A percentile compares a stretch with the other conserved stretches of the same genome.
These are phyloP conservation scores for Apophysomyces elegans DNA, from an alignment of 371 early-diverging fungal genomes.

Conservation along the genomic window DNA sequence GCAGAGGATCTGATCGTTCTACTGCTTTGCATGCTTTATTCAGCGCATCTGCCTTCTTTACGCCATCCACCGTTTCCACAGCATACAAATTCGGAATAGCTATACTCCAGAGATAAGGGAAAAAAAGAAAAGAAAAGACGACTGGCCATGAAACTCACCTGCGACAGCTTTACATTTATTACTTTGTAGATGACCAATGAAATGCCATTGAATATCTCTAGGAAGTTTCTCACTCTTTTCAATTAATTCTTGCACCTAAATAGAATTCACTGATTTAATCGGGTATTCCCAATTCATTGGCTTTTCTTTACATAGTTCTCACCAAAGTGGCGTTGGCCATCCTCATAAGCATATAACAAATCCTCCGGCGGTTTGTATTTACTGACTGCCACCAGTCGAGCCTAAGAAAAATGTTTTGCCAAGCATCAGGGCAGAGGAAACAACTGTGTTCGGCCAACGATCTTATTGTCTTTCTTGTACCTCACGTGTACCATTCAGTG, in stretches of 20 bases:
- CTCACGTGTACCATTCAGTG: slow-evolving; percentile 3
- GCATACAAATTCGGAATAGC: slow-evolving; percentile 87
- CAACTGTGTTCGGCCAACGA: neutral
- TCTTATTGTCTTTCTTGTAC: neutral
- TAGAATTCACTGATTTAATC: slow-evolving; percentile 16
- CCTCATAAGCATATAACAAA: slow-evolving; percentile 74
- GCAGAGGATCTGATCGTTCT: slow-evolving; percentile 57
- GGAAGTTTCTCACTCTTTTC: slow-evolving; percentile 85
- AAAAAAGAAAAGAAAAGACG: neutral
- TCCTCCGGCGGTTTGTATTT: slow-evolving; percentile 89
- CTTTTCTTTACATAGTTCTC: slow-evolving; percentile 90
- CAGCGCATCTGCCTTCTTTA: slow-evolving; percentile 80
- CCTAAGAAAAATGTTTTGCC: slow-evolving; percentile 21
- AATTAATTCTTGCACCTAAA: slow-evolving; percentile 87
- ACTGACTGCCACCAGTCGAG: slow-evolving; percentile 87
- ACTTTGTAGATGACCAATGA: slow-evolving; percentile 92
- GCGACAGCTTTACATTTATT: slow-evolving; percentile 94
- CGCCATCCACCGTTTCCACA: slow-evolving; percentile 89
- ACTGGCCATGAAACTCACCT: slow-evolving; percentile 27
- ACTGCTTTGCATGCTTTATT: slow-evolving; percentile 70
- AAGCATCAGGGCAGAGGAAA: neutral
- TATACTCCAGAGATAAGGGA: slow-evolving; percentile 17
- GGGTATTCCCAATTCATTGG: slow-evolving; percentile 24
- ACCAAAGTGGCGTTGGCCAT: slow-evolving; percentile 93
- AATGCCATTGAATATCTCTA: slow-evolving; percentile 91